phyloP scores from a whole-genome alignment of 2,329 filamentous ascomycete genomes.

The Fusarium mexicanum region DNA sequence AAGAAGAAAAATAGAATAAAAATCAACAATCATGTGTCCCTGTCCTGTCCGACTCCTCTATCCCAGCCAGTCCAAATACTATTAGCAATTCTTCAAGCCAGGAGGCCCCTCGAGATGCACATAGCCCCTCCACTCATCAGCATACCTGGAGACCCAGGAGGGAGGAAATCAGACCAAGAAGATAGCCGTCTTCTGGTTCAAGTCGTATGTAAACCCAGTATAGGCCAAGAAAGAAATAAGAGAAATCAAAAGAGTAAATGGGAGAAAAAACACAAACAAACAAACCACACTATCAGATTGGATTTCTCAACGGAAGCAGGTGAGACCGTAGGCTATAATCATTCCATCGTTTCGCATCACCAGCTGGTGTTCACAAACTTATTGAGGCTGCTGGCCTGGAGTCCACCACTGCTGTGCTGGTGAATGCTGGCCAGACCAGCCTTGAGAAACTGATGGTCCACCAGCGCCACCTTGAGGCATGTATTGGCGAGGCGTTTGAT shows the following conservation, averaged over 20 bases:
- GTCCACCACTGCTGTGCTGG: conserved; percentile 68
- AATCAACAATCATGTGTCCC: conserved; percentile 34
- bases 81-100: conserved; percentile 46
- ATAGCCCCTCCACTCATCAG: conserved; percentile 49
- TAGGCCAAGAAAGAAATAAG: background rate
- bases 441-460: conserved; percentile 60
- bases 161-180: conserved; percentile 43
- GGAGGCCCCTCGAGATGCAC: conserved; percentile 45
- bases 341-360: conserved; percentile 38
- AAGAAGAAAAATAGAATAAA: background rate
- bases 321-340: conserved; percentile 29
- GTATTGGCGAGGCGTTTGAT: conserved; percentile 73
- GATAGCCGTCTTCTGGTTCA: conserved; percentile 33
- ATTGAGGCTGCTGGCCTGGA: conserved; percentile 59
- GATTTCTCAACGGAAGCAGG: conserved; percentile 21
- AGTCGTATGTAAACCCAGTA: conserved; percentile 21
- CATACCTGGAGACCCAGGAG: conserved; percentile 51
- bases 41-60: conserved; percentile 51
- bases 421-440: conserved; percentile 69
- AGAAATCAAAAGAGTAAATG: background rate
- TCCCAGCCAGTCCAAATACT: conserved; percentile 49
- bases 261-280: conserved; percentile 15
- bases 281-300: conserved; percentile 18
- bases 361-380: background rate
- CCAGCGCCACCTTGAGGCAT: conserved; percentile 70